Percentiles rank a stretch among this genome's conserved stretches.
Evolutionary conservation across 116 monocot species (phyloP).

Genomic region (Dioscorea cayenensis): DNA sequence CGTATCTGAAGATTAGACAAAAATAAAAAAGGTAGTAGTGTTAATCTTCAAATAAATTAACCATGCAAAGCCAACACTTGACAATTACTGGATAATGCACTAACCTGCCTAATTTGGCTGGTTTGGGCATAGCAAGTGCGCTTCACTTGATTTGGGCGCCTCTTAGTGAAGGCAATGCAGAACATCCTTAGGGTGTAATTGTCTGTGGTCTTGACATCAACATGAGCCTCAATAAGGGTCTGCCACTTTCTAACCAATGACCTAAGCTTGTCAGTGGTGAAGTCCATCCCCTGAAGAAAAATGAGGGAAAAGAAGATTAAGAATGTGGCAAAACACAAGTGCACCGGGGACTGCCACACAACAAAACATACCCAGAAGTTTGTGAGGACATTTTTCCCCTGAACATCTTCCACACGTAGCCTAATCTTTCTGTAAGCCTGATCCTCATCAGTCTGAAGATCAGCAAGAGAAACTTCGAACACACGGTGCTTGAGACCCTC

Average conservation of each 20-base stretch:
- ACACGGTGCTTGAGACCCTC: constrained; percentile 86
- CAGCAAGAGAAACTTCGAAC: constrained; percentile 73
- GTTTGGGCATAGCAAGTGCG: constrained; percentile 81
- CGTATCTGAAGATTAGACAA: constrained; percentile 40
- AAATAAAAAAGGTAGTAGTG: not conserved
- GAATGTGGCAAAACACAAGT: too few relatives aligned
- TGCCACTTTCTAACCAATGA: constrained; percentile 87
- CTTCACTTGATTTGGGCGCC: constrained; percentile 79
- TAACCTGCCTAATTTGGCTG: constrained; percentile 85
- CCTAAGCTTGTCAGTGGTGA: constrained; percentile 87
- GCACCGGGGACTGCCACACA: too few relatives aligned
- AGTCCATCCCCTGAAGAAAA: constrained; percentile 66
- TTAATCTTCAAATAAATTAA: not conserved
- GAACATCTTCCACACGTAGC: constrained; percentile 77
- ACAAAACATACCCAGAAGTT: constrained; percentile 69
- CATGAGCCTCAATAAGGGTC: constrained; percentile 79
- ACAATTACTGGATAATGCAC: not conserved
- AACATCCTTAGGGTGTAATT: constrained; percentile 74
- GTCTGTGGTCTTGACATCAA: constrained; percentile 92
- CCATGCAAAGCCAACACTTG: not conserved
- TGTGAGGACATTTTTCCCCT: constrained; percentile 83
- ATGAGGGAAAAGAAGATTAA: too few relatives aligned
- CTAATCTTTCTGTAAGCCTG: constrained; percentile 86
- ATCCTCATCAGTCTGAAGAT: constrained; percentile 79
- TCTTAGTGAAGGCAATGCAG: constrained; percentile 85